Conservation (phyloP, 2,329 filamentous ascomycete species). For the Nannizziopsis arthrosporioides region DNA sequence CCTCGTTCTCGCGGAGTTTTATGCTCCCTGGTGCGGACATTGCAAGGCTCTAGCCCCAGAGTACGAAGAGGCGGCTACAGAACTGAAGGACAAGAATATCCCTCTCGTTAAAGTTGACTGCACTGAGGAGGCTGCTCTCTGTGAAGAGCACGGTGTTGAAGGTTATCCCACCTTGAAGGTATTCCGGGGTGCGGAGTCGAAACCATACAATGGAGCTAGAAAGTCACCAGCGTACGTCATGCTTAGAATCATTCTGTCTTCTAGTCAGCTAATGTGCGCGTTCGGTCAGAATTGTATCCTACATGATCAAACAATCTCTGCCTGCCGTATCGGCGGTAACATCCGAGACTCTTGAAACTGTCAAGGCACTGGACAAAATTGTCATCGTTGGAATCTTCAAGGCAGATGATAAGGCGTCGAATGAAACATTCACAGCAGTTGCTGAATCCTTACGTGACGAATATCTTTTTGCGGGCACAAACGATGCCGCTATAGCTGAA, state of each 20-base stretch:
- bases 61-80: conserved; percentile 39
- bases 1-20: conserved; percentile 93
- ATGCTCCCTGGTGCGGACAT: conserved; percentile 92
- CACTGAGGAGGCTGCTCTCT: conserved; percentile 86
- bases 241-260: background rate
- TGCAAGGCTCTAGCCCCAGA: conserved; percentile 81
- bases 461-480: conserved; percentile 84
- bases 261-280: background rate
- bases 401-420: conserved; percentile 67
- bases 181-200: conserved; percentile 80
- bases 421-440: conserved; percentile 65
- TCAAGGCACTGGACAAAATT: conserved; percentile 97
- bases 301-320: conserved; percentile 97
- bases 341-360: conserved; percentile 76
- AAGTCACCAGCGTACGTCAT: conserved; percentile 59
- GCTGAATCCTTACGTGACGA: conserved; percentile 71
- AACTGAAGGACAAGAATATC: conserved; percentile 40
- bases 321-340: conserved; percentile 77
- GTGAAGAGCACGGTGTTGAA: conserved; percentile 80
- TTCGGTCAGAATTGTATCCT: conserved; percentile 50
- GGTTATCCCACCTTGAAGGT: conserved; percentile 98
- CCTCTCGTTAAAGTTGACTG: conserved; percentile 55
- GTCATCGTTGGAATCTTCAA: conserved; percentile 83
- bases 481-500: conserved; percentile 72
- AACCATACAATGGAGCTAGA: conserved; percentile 76